Evolutionary conservation across 1,139 yeast genomes (phyloP), one percentile per base, ranked within the genome.

Genomic region (Blastobotrys aristatus): DNA sequence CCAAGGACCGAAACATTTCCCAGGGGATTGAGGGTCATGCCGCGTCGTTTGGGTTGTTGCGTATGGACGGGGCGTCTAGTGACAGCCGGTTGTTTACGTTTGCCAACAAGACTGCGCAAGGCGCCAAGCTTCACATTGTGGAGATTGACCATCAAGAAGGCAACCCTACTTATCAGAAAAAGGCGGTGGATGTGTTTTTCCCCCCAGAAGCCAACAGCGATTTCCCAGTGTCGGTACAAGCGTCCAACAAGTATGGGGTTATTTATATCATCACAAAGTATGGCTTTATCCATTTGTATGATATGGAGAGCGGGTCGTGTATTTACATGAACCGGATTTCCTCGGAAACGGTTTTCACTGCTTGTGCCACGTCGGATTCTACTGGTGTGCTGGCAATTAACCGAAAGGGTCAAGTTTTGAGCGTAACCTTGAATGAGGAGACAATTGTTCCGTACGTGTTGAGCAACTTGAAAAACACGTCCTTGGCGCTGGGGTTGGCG

Each of bases 1-100:
- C 96, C 51, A 84, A 82, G 65, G 80, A 83, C 49, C 82, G 97
- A 68, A 84, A 86, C 63, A 88, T 90, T 44, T 89, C 97, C 16
- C 99, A 94, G 72, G 94, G 96, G 26, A 88, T 94, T 60, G 97
- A 94, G 65, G 98, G 98, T 57, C 98, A 94, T 67, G 97, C 95
- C 48, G 92, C 96, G 51, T 81, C 82, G 45, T 94, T 94, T 70
- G 90, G 96, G 46, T 73, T 77, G 50, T 69, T 92, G 54, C 76
- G 82, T 55, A 74, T 90, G 57, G 83, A 80, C 48, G 92, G 90
- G 45, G 88, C 90, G 39, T 59, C 80, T 21, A 68, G 74, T 31
- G 94, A 90, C 50, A 86, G 96, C 44, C 89, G 88, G 68, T 81
- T 92, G 33, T 92, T 94, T 67, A 80, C 84, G 27, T 84, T 87